phyloP scores from a whole-genome alignment of 768 basidiomycete genomes.

The Mycena rosella region DNA sequence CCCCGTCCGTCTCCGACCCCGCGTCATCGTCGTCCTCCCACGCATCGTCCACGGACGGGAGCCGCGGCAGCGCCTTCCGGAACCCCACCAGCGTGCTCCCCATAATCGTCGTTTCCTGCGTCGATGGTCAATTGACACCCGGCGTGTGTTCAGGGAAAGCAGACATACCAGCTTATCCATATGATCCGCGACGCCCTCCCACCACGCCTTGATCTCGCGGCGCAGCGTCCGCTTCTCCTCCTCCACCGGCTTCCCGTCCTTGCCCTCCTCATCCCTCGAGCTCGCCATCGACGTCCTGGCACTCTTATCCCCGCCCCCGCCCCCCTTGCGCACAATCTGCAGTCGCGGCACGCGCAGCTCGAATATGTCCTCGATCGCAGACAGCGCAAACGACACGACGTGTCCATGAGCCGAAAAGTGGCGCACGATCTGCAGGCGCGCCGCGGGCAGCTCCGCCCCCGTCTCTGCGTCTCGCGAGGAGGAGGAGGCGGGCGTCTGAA shows the following conservation, averaged over 20 bases:
- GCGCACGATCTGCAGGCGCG: conserved; percentile 57
- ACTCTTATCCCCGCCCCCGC: conserved; percentile 31
- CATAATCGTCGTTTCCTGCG: conserved; percentile 59
- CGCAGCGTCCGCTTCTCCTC: conserved; percentile 64
- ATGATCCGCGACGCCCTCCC: conserved; percentile 72
- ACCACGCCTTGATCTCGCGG: conserved; percentile 74
- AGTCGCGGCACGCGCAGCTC: conserved; percentile 72
- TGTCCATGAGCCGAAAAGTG: conserved; percentile 49
- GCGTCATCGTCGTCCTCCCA: no score
- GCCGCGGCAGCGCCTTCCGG: conserved; percentile 67
- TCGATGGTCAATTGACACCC: background rate
- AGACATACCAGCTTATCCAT: conserved; percentile 68
- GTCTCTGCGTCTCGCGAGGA: background rate
- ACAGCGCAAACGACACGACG: conserved; percentile 60
- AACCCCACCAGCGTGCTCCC: conserved; percentile 42
- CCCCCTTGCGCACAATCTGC: conserved; percentile 69
- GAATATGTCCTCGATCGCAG: conserved; percentile 66
- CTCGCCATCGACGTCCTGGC: conserved; percentile 1
- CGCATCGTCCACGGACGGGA: no score
- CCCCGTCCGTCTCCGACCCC: no score
- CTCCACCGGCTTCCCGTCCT: conserved; percentile 32
- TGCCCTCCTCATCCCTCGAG: no score
- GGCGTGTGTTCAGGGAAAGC: background rate
- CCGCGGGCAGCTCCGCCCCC: conserved; percentile 41
- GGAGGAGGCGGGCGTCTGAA: background rate